Conservation (phyloP, 352 stramenopile species). For the Thraustotheca clavata region DNA sequence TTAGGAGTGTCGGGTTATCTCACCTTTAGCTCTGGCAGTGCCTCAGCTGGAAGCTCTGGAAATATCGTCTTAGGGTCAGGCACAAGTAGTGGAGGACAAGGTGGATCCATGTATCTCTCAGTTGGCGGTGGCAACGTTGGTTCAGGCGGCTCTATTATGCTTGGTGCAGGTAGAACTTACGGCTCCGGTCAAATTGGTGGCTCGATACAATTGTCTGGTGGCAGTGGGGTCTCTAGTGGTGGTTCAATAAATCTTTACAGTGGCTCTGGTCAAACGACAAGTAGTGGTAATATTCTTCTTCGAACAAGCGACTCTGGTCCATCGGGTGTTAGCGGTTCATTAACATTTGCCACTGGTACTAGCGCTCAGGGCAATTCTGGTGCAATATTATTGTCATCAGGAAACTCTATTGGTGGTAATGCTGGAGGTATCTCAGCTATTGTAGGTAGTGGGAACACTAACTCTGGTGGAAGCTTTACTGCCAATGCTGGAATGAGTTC, state of each 20-base stretch:
- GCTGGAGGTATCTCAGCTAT: not conserved
- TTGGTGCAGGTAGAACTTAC: slow-evolving; percentile 21
- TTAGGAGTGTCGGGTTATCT: slow-evolving; percentile 15
- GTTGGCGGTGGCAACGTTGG: slow-evolving; percentile 22
- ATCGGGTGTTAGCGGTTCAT: slow-evolving; percentile 15
- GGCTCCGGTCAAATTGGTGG: not conserved
- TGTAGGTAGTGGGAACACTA: not conserved
- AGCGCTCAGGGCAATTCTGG: slow-evolving; percentile 27
- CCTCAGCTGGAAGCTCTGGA: slow-evolving; percentile 22
- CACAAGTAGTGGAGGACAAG: slow-evolving; percentile 15
- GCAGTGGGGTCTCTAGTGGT: slow-evolving; percentile 25
- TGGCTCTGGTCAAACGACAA: slow-evolving; percentile 1
- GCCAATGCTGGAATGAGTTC: slow-evolving; percentile 61
- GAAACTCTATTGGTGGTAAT: not conserved
- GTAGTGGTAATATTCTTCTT: not conserved
- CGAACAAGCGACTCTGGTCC: not conserved
- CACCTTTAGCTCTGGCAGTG: not conserved
- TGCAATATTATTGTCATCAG: slow-evolving; percentile 22
- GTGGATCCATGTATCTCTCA: slow-evolving; percentile 25
- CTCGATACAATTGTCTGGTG: slow-evolving; percentile 17
- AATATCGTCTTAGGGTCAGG: slow-evolving; percentile 25
- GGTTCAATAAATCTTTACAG: slow-evolving; percentile 26
- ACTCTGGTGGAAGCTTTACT: slow-evolving; percentile 69
- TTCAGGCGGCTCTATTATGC: slow-evolving; percentile 25
- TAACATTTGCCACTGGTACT: slow-evolving; percentile 28